A percentile compares a stretch with the other conserved stretches of the same genome.
Evolutionary conservation across 768 basidiomycete species (phyloP).

Genomic region (Sporobolomyces roseus): DNA sequence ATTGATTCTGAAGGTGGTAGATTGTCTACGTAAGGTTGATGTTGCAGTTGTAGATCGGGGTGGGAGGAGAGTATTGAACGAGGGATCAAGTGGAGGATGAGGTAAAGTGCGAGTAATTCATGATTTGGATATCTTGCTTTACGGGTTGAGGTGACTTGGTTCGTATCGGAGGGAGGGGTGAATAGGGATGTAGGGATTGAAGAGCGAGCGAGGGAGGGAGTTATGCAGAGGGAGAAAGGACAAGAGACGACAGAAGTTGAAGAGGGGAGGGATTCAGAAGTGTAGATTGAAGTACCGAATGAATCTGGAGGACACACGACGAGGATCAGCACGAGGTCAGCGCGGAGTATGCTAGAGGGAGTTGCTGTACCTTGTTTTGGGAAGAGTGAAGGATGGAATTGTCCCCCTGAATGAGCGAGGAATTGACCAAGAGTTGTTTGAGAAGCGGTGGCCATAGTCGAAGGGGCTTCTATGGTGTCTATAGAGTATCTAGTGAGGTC

Average conservation of each 20-base stretch:
- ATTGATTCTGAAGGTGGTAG: slow-evolving; percentile 62
- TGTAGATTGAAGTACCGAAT: slow-evolving; percentile 45
- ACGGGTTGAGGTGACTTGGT: slow-evolving; percentile 6
- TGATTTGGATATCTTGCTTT: slow-evolving; percentile 32
- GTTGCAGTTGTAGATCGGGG: slow-evolving; percentile 42
- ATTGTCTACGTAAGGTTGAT: slow-evolving; percentile 61
- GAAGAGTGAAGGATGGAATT: slow-evolving; percentile 10
- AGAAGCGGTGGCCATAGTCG: not conserved
- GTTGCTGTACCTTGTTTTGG: slow-evolving; percentile 1
- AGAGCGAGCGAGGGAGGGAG: slow-evolving; percentile 43
- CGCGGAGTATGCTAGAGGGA: not conserved
- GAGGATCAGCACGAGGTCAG: not conserved
- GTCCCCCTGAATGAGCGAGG: slow-evolving; percentile 5
- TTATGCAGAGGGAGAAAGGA: slow-evolving; percentile 49
- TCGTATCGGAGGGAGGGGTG: not conserved
- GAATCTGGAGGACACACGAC: slow-evolving; percentile 10
- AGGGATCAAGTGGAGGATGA: slow-evolving; percentile 46
- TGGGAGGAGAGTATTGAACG: not conserved
- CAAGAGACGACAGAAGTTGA: slow-evolving; percentile 46
- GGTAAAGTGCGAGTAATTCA: slow-evolving; percentile 45
- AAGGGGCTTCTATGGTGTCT: not conserved
- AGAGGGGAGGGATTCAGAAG: slow-evolving; percentile 32
- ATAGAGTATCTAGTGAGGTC: too few species aligned
- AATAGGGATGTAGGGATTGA: slow-evolving; percentile 16
- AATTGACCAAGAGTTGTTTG: slow-evolving; percentile 1